phyloP scores from a whole-genome alignment of 2,329 filamentous ascomycete genomes.

The Arachnopeziza araneosa region DNA sequence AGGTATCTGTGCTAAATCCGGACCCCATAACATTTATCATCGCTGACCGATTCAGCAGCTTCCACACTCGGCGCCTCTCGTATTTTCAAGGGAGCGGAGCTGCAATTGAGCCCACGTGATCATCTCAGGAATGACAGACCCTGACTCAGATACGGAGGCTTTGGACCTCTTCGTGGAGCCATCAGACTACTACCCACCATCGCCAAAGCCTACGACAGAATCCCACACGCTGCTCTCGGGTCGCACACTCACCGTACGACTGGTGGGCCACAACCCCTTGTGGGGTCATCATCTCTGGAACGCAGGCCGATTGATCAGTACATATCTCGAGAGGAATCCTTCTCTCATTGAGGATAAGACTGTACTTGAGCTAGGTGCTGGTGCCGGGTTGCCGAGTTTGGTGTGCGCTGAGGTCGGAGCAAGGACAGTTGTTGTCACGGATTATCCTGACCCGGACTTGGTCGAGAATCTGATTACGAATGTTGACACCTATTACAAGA shows the following conservation, averaged over 20 bases:
- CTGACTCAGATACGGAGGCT: slow-evolving; percentile 14
- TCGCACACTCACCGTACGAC: slow-evolving; percentile 49
- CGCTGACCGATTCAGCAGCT: not conserved
- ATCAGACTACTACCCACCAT: slow-evolving; percentile 70
- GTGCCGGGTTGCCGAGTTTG: slow-evolving; percentile 77
- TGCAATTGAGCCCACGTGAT: not conserved
- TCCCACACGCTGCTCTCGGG: slow-evolving; percentile 66
- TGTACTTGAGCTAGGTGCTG: slow-evolving; percentile 86
- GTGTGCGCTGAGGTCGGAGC: slow-evolving; percentile 72
- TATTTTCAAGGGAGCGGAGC: not conserved
- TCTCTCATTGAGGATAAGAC: slow-evolving; percentile 57
- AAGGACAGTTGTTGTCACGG: slow-evolving; percentile 68
- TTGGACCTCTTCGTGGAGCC: slow-evolving; percentile 71
- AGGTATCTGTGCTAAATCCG: not conserved
- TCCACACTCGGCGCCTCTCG: not conserved
- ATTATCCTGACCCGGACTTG: slow-evolving; percentile 84
- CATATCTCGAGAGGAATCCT: slow-evolving; percentile 70
- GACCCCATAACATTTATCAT: not conserved
- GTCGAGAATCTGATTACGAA: slow-evolving; percentile 75
- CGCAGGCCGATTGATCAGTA: slow-evolving; percentile 70
- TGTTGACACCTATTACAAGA: slow-evolving; percentile 39
- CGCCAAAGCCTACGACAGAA: slow-evolving; percentile 68
- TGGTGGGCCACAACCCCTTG: slow-evolving; percentile 82
- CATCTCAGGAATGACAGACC: slow-evolving; percentile 4
- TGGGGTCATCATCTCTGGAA: slow-evolving; percentile 95